Percentiles rank a stretch among this genome's conserved stretches.
phyloP scores from a whole-genome alignment of 2,329 filamentous ascomycete species.

The Neonectria punicea region DNA sequence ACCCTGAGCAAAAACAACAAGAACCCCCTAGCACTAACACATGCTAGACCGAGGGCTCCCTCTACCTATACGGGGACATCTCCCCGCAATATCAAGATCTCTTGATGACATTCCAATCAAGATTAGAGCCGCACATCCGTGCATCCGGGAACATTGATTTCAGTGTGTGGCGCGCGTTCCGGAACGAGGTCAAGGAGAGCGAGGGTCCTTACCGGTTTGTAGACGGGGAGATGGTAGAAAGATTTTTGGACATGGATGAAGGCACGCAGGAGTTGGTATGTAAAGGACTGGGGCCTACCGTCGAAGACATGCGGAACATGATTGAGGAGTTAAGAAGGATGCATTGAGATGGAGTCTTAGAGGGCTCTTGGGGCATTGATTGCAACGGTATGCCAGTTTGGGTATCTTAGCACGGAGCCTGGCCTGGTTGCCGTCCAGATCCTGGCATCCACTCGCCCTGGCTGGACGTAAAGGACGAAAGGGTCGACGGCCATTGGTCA shows the following conservation, averaged over 20 bases:
- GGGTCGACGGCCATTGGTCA: constrained; percentile 38
- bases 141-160: constrained; percentile 81
- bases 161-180: constrained; percentile 83
- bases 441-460: constrained; percentile 20
- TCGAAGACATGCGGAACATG: constrained; percentile 70
- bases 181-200: constrained; percentile 76
- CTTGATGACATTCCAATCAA: constrained; percentile 82
- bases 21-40: constrained; percentile 25
- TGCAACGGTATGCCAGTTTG: background rate
- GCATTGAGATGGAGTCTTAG: constrained; percentile 55
- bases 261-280: constrained; percentile 64
- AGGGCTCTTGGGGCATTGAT: background rate
- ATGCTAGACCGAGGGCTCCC: constrained; percentile 82
- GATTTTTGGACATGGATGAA: constrained; percentile 79
- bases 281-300: constrained; percentile 66
- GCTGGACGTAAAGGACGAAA: constrained; percentile 37
- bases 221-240: constrained; percentile 90
- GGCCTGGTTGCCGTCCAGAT: constrained; percentile 1
- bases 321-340: constrained; percentile 72
- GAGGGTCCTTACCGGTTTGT: constrained; percentile 88
- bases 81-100: constrained; percentile 77
- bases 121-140: constrained; percentile 72
- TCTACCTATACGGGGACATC: constrained; percentile 90
- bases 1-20: background rate
- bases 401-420: constrained; percentile 10